Conservation (phyloP, 257 asterid genomes). For the Ballota nigra region DNA sequence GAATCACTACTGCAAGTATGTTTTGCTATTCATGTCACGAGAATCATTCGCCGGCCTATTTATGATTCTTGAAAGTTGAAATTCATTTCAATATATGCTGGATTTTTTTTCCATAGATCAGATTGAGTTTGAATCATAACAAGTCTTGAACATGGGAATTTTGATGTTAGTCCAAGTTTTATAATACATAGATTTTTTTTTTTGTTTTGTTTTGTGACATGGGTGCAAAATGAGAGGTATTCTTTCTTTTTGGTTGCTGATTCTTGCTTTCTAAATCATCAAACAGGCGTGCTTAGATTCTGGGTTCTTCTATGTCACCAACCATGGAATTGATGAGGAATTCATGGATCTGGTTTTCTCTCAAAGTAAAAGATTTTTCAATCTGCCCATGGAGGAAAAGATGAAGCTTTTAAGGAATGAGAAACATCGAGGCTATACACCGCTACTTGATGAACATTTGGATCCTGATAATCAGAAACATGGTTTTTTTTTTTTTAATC, state of each 20-base stretch:
- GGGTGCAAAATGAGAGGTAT: not conserved
- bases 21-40: not conserved
- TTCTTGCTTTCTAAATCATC: not conserved
- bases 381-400: slow-evolving; percentile 63
- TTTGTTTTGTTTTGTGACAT: no score
- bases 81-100: not conserved
- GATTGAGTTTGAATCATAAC: not conserved
- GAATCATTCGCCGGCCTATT: not conserved
- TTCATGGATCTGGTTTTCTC: slow-evolving; percentile 77
- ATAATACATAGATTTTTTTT: no score
- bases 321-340: slow-evolving; percentile 74
- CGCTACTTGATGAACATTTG: slow-evolving; percentile 67
- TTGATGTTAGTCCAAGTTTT: no score
- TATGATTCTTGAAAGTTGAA: not conserved
- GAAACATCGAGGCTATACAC: slow-evolving; percentile 88
- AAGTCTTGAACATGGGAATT: not conserved
- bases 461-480: slow-evolving; percentile 70
- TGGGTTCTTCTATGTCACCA: slow-evolving; percentile 82
- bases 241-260: no score
- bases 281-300: slow-evolving; percentile 76
- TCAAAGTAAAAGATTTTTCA: slow-evolving; percentile 72
- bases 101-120: no score
- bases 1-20: not conserved
- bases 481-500: slow-evolving; percentile 41
- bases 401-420: slow-evolving; percentile 75